A percentile compares a stretch with the other conserved stretches of the same genome.
Evolutionary conservation across 148 eudicot species (phyloP).

Genomic region (Rhododendron griersonianum): DNA sequence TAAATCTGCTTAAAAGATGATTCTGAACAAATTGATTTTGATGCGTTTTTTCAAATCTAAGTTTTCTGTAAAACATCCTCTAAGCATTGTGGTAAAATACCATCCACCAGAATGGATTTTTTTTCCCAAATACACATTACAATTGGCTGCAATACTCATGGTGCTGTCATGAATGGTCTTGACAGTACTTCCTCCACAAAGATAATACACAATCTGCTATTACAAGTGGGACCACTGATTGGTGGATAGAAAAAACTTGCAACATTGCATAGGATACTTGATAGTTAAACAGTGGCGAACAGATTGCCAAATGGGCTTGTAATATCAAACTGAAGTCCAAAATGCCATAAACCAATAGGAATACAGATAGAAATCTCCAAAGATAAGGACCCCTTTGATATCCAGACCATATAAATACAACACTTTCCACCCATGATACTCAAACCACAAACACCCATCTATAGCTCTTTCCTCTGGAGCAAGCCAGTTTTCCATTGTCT

Average conservation of each 20-base stretch:
- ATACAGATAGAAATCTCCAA: not conserved
- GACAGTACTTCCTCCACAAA: not conserved
- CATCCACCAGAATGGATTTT: not conserved
- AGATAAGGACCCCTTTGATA: not conserved
- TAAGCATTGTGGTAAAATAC: no score
- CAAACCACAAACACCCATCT: not conserved
- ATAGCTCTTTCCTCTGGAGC: not conserved
- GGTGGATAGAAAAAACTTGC: not conserved
- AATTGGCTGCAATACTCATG: no score
- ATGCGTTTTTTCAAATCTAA: no score
- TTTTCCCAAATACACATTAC: not conserved
- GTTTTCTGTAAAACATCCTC: no score
- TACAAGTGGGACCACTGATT: not conserved
- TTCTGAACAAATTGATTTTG: no score
- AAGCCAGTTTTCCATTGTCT: not conserved
- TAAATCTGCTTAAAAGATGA: no score
- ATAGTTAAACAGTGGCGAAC: not conserved
- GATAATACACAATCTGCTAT: not conserved
- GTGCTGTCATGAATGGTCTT: no score
- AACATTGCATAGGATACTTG: not conserved
- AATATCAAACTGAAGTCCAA: not conserved
- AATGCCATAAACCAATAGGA: constrained; percentile 6
- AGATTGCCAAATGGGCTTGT: constrained; percentile 8
- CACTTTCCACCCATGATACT: not conserved
- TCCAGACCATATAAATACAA: not conserved